Percentiles rank a stretch among this genome's conserved stretches.
phyloP scores from a whole-genome alignment of 495 filamentous ascomycete species.

The Penicillium subrubescens region DNA sequence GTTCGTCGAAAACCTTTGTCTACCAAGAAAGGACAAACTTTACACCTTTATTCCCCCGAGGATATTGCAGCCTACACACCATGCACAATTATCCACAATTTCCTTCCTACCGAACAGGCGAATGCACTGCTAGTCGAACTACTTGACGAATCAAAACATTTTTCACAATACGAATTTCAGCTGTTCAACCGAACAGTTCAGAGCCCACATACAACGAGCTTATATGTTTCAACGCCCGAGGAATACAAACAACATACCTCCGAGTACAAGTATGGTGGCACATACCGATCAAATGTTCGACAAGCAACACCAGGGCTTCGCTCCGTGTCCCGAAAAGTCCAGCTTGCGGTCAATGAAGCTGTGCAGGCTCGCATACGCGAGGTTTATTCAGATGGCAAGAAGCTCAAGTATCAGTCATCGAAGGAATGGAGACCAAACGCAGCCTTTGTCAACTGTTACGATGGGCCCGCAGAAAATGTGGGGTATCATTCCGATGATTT shows the following conservation, averaged over 20 bases:
- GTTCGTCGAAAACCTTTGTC: constrained; percentile 37
- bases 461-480: constrained; percentile 74
- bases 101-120: constrained; percentile 71
- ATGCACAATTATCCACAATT: constrained; percentile 90
- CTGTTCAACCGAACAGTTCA: constrained; percentile 83
- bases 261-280: constrained; percentile 85
- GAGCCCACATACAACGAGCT: constrained; percentile 75
- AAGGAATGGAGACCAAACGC: constrained; percentile 80
- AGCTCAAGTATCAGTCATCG: constrained; percentile 75
- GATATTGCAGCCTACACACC: constrained; percentile 82
- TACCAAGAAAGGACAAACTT: constrained; percentile 75
- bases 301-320: constrained; percentile 70
- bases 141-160: constrained; percentile 73
- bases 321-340: constrained; percentile 64
- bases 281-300: constrained; percentile 70
- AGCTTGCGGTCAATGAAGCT: constrained; percentile 72
- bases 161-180: constrained; percentile 72
- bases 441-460: constrained; percentile 92
- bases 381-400: constrained; percentile 64
- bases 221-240: constrained; percentile 74
- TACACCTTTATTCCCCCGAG: constrained; percentile 77
- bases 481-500: constrained; percentile 92
- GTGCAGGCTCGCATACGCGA: constrained; percentile 65
- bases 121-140: constrained; percentile 74
- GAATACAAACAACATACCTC: constrained; percentile 64